Conservation (phyloP, 2,329 filamentous ascomycete genomes). For the Tolypocladium ophioglossoides region DNA sequence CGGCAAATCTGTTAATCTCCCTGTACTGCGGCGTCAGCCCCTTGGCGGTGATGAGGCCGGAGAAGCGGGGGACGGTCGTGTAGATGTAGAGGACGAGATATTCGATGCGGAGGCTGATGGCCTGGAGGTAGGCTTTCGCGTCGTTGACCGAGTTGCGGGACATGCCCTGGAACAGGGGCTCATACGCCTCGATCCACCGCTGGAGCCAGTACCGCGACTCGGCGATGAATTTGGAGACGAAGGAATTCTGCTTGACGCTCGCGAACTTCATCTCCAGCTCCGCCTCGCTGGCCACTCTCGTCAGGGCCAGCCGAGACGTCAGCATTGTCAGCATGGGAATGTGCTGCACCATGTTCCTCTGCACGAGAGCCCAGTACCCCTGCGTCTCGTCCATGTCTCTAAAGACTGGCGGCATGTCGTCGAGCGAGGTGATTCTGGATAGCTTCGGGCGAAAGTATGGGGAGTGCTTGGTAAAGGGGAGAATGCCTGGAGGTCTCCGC, state of each 20-base stretch:
- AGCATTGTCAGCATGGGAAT: conserved; percentile 22
- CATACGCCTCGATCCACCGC: conserved; percentile 27
- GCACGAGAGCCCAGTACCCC: conserved; percentile 26
- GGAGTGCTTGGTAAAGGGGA: conserved; percentile 25
- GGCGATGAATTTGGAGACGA: conserved; percentile 21
- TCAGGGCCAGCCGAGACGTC: conserved; percentile 19
- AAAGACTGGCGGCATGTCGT: conserved; percentile 22
- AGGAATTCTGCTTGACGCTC: conserved; percentile 18
- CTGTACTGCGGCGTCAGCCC: conserved; percentile 29
- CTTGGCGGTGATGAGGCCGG: conserved; percentile 22
- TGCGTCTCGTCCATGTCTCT: conserved; percentile 21
- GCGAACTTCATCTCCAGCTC: conserved; percentile 19
- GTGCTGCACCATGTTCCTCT: conserved; percentile 24
- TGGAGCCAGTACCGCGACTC: conserved; percentile 27
- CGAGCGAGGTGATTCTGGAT: conserved; percentile 17
- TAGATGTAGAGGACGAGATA: conserved; percentile 31
- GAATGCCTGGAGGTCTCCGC: conserved; percentile 19
- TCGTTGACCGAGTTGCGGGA: conserved; percentile 13
- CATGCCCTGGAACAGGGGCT: conserved; percentile 20
- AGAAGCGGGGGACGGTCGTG: conserved; percentile 26
- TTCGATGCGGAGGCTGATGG: conserved; percentile 30
- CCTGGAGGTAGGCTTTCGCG: conserved; percentile 19
- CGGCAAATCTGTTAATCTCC: conserved; percentile 28
- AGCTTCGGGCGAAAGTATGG: conserved; percentile 24
- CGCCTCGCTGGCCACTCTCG: conserved; percentile 12